A percentile compares a stretch with the other conserved stretches of the same genome.
Conservation (phyloP, 768 basidiomycete species). For the Russula olivacea region DNA sequence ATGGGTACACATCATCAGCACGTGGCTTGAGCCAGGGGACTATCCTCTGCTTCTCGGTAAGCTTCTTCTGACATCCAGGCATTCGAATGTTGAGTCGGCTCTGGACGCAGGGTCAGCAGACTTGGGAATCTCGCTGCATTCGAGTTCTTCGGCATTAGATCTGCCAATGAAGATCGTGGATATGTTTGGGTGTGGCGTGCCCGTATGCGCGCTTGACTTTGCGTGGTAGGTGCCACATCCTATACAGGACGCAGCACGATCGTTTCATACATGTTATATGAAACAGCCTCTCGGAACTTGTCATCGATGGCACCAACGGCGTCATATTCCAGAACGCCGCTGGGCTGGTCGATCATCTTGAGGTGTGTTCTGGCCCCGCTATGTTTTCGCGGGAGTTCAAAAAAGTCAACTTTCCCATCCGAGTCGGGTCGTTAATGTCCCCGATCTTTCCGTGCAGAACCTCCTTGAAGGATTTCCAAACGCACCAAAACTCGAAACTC, state of each 20-base stretch:
- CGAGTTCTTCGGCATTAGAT: slow-evolving; percentile 84
- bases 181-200: slow-evolving; percentile 96
- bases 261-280: neutral
- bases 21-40: slow-evolving; percentile 87
- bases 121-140: slow-evolving; percentile 85
- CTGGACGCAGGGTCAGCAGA: slow-evolving; percentile 70
- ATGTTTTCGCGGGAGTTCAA: neutral
- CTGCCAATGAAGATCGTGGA: slow-evolving; percentile 99
- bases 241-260: neutral
- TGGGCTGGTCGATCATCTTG: slow-evolving; percentile 67
- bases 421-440: neutral
- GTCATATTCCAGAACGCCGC: slow-evolving; percentile 61
- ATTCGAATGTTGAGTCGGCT: neutral
- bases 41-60: slow-evolving; percentile 83
- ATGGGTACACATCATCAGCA: slow-evolving; percentile 69
- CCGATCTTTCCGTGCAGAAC: neutral
- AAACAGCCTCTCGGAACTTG: slow-evolving; percentile 75
- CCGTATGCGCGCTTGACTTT: slow-evolving; percentile 87
- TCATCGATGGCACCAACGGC: slow-evolving; percentile 80
- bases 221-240: slow-evolving; percentile 52
- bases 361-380: slow-evolving; percentile 40
- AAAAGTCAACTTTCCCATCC: neutral
- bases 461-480: slow-evolving; percentile 22
- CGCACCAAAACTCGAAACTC: slow-evolving; percentile 10
- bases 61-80: neutral